Conservation (phyloP, 805 yeast species). For the Danielia reshetovae region DNA sequence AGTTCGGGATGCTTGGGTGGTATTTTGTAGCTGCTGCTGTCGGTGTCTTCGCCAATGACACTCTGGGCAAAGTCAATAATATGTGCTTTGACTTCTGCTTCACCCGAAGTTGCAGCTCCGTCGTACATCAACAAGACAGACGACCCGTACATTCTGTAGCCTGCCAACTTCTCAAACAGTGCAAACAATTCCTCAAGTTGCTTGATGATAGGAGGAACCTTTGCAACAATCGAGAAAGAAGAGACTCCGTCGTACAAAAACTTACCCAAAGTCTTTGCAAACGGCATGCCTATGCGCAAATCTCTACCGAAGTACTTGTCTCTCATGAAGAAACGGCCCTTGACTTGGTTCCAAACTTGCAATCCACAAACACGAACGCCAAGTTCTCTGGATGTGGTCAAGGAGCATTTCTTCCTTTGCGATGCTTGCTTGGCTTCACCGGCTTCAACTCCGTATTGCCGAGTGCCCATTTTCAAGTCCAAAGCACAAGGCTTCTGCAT, state of each 20-base stretch:
- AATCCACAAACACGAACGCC: conserved; percentile 96
- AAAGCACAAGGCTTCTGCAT: conserved; percentile 85
- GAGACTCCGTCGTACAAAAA: conserved; percentile 75
- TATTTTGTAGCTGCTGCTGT: conserved; percentile 33
- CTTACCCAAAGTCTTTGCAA: conserved; percentile 68
- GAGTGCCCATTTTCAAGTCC: conserved; percentile 96
- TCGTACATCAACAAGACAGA: conserved; percentile 88
- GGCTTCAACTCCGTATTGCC: conserved; percentile 98
- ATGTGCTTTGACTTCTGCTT: conserved; percentile 43
- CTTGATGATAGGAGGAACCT: conserved; percentile 62
- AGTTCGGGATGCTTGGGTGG: conserved; percentile 66
- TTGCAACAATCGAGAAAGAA: conserved; percentile 53
- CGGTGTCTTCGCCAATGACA: conserved; percentile 53
- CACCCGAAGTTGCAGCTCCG: conserved; percentile 36
- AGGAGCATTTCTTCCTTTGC: conserved; percentile 75
- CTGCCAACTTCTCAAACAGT: conserved; percentile 54
- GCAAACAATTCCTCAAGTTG: conserved; percentile 55
- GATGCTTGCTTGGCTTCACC: conserved; percentile 63
- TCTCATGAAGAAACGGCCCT: conserved; percentile 50
- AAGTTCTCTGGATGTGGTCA: conserved; percentile 73
- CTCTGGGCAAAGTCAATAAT: conserved; percentile 96
- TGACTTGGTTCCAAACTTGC: conserved; percentile 41
- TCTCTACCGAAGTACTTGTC: conserved; percentile 93
- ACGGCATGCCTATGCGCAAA: conserved; percentile 66
- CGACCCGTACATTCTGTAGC: conserved; percentile 90